Percentiles rank a stretch among this genome's conserved stretches.
These are phyloP conservation scores for Suhomyces sp. DNA, from an alignment of 805 yeast genomes.

Conservation along the genomic window DNA sequence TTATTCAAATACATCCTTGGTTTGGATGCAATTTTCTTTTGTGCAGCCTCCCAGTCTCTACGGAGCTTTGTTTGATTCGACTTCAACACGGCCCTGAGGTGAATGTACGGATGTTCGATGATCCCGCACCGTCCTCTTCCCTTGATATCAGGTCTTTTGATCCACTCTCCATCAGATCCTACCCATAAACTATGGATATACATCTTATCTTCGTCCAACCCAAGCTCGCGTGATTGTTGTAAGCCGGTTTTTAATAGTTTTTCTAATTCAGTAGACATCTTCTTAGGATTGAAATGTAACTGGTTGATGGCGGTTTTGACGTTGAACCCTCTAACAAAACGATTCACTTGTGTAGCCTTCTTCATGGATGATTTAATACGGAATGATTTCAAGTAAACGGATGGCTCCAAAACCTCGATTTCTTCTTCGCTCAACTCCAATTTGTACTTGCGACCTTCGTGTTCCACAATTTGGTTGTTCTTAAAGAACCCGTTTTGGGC, in stretches of 20 bases:
- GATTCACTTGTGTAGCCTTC: conserved; percentile 76
- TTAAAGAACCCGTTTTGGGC: conserved; percentile 65
- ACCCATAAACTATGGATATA: conserved; percentile 85
- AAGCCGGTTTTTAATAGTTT: conserved; percentile 72
- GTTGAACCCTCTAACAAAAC: conserved; percentile 71
- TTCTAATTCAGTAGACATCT: conserved; percentile 75
- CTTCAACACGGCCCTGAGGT: conserved; percentile 75
- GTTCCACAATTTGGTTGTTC: conserved; percentile 50
- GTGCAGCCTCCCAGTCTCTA: conserved; percentile 55
- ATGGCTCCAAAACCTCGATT: conserved; percentile 80
- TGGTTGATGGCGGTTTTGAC: conserved; percentile 84
- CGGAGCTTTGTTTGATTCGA: conserved; percentile 64
- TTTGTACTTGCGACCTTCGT: conserved; percentile 49
- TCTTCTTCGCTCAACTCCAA: conserved; percentile 62
- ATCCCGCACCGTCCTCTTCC: conserved; percentile 91
- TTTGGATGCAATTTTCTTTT: conserved; percentile 47
- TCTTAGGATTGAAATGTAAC: conserved; percentile 82
- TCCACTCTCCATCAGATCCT: conserved; percentile 82
- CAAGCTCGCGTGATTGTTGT: conserved; percentile 61
- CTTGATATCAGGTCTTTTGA: conserved; percentile 71
- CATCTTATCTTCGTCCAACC: conserved; percentile 58
- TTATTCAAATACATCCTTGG: conserved; percentile 51
- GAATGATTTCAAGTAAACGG: conserved; percentile 76
- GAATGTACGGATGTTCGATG: conserved; percentile 72
- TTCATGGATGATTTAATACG: conserved; percentile 86